These are phyloP conservation scores for Acacia concinna DNA, from an alignment of 331 rosid species.

Conservation along the genomic window DNA sequence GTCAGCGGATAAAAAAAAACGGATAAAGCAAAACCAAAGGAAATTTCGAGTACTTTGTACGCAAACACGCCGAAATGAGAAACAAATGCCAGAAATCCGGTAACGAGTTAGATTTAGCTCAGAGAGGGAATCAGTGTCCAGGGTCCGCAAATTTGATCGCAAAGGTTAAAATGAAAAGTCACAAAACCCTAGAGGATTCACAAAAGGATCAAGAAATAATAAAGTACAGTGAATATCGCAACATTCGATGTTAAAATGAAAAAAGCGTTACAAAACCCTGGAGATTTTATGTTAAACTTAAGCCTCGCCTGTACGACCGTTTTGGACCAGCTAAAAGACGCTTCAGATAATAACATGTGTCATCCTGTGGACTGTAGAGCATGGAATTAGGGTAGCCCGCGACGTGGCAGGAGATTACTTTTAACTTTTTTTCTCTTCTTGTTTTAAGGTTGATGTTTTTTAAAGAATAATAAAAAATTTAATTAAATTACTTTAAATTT, in stretches of 20 bases:
- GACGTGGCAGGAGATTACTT: too few relatives aligned
- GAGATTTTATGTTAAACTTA: background rate
- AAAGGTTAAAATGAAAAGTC: background rate
- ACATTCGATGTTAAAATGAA: background rate
- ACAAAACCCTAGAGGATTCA: conserved; percentile 23
- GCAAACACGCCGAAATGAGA: background rate
- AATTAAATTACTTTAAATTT: too few relatives aligned
- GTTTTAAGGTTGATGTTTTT: too few relatives aligned
- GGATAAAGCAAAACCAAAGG: background rate
- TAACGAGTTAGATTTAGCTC: background rate
- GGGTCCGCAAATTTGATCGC: background rate
- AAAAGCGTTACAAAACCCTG: background rate
- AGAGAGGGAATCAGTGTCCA: background rate
- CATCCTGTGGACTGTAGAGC: background rate
- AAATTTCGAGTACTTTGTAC: background rate
- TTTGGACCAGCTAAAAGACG: background rate
- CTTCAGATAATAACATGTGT: background rate
- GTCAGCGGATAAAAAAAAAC: background rate
- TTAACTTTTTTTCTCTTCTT: too few relatives aligned
- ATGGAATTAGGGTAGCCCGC: background rate
- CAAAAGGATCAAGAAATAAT: background rate
- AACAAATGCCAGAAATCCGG: conserved; percentile 1
- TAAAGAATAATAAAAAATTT: too few relatives aligned
- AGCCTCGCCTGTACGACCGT: background rate
- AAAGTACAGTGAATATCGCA: background rate